Percentiles rank a stretch among this genome's conserved stretches.
Conservation (phyloP, 192 early-diverging fungal species). For the Rhizophagus clarus region DNA sequence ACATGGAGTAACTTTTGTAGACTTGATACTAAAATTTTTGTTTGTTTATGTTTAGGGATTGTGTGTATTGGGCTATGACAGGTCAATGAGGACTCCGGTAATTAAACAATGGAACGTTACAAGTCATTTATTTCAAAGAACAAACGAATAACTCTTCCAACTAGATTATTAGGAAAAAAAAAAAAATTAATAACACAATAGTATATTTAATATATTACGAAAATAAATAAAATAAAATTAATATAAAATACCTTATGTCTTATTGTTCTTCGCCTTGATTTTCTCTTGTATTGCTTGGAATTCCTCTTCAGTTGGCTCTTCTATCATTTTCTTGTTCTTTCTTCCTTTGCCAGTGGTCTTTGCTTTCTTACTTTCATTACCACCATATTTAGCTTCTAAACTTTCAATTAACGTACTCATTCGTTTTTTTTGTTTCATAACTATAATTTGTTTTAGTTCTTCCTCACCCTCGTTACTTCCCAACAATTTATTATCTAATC, state of each 20-base stretch:
- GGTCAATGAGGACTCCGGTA: constrained; percentile 20
- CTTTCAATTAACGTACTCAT: constrained; percentile 58
- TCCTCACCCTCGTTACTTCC: constrained; percentile 44
- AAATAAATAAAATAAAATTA: too few relatives aligned
- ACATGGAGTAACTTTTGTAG: neutral
- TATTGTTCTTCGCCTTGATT: constrained; percentile 52
- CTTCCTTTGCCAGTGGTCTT: neutral
- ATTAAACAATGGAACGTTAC: constrained; percentile 25
- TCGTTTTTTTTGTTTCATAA: constrained; percentile 48
- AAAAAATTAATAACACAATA: neutral
- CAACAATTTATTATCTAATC: constrained; percentile 49
- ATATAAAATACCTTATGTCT: neutral
- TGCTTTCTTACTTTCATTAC: constrained; percentile 32
- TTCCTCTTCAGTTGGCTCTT: constrained; percentile 64
- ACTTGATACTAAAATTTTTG: neutral
- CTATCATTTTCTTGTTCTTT: constrained; percentile 20
- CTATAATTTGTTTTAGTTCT: constrained; percentile 60
- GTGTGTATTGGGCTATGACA: constrained; percentile 22
- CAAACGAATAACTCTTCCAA: neutral
- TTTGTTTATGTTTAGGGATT: neutral
- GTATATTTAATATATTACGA: too few relatives aligned
- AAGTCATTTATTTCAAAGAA: constrained; percentile 26
- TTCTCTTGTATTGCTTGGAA: constrained; percentile 62
- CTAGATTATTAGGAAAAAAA: too few relatives aligned
- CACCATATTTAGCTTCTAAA: constrained; percentile 56